Conservation (phyloP, 805 yeast species). For the Saccharomycopsis malanga region DNA sequence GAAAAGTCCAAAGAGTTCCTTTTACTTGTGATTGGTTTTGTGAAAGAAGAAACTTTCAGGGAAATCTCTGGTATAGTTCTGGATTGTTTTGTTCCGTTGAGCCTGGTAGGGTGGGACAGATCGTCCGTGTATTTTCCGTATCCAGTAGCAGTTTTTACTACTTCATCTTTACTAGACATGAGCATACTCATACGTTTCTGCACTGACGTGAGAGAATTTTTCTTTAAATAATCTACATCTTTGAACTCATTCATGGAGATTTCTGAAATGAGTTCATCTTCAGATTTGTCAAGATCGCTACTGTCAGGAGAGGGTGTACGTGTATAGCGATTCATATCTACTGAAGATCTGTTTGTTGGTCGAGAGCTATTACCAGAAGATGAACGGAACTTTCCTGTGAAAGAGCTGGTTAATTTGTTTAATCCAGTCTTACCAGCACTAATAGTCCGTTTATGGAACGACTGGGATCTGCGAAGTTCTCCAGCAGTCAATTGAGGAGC, state of each 20-base stretch:
- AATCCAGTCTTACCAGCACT: slow-evolving; percentile 19
- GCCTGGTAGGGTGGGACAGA: neutral
- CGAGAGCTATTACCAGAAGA: slow-evolving; percentile 3
- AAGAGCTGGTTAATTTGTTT: slow-evolving; percentile 18
- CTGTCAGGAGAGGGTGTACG: no score
- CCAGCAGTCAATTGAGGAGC: neutral
- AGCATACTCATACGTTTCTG: slow-evolving; percentile 20
- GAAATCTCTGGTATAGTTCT: neutral
- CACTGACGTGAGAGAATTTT: slow-evolving; percentile 3
- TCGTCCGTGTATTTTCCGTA: slow-evolving; percentile 68
- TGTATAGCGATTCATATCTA: no score
- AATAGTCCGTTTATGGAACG: slow-evolving; percentile 18
- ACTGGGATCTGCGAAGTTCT: slow-evolving; percentile 11
- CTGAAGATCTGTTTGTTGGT: neutral
- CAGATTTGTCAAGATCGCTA: slow-evolving; percentile 17
- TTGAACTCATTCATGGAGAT: slow-evolving; percentile 21
- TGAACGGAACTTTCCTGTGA: slow-evolving; percentile 20
- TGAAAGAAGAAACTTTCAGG: neutral
- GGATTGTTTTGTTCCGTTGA: neutral
- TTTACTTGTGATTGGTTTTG: slow-evolving; percentile 7
- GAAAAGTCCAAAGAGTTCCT: slow-evolving; percentile 10
- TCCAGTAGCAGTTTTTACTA: slow-evolving; percentile 60
- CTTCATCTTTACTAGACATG: slow-evolving; percentile 8
- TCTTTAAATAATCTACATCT: slow-evolving; percentile 17
- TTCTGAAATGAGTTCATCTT: slow-evolving; percentile 18